Evolutionary conservation across 805 yeast species (phyloP).

Genomic region (Metschnikowia koreensis): DNA sequence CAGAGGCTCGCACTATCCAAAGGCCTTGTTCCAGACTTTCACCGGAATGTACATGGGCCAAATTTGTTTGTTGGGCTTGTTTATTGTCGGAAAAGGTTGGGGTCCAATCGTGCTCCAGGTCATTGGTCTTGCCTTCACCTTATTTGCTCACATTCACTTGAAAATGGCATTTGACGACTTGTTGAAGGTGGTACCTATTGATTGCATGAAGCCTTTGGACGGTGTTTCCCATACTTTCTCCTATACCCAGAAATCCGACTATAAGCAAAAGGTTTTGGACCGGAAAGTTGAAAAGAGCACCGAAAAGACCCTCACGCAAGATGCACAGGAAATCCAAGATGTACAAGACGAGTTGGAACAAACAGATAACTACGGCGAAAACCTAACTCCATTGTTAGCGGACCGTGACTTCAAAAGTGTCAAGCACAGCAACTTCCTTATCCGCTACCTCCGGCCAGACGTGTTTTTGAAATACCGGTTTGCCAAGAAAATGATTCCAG

Average conservation of each 20-base stretch:
- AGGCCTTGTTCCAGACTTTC: constrained; percentile 84
- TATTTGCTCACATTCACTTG: constrained; percentile 65
- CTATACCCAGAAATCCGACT: constrained; percentile 36
- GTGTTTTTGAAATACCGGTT: constrained; percentile 48
- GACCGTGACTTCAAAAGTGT: constrained; percentile 54
- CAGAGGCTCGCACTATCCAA: constrained; percentile 82
- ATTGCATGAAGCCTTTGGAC: constrained; percentile 74
- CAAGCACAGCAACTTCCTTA: constrained; percentile 42
- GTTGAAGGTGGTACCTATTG: constrained; percentile 59
- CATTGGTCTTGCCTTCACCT: constrained; percentile 61
- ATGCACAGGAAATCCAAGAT: constrained; percentile 20
- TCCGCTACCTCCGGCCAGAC: constrained; percentile 57
- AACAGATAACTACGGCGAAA: constrained; percentile 14
- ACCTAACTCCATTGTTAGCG: constrained; percentile 60
- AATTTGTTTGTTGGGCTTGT: constrained; percentile 79
- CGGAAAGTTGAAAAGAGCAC: constrained; percentile 12
- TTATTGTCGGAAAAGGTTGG: constrained; percentile 91
- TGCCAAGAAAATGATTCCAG: constrained; percentile 35
- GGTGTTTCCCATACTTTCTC: constrained; percentile 67
- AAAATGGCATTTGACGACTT: constrained; percentile 62
- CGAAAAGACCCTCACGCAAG: constrained; percentile 16
- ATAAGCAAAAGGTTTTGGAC: constrained; percentile 31
- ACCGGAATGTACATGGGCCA: constrained; percentile 88
- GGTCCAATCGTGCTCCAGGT: constrained; percentile 84
- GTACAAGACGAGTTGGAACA: constrained; percentile 22